Evolutionary conservation across 2,329 filamentous ascomycete genomes (phyloP).

Genomic region (Pyricularia sp.): DNA sequence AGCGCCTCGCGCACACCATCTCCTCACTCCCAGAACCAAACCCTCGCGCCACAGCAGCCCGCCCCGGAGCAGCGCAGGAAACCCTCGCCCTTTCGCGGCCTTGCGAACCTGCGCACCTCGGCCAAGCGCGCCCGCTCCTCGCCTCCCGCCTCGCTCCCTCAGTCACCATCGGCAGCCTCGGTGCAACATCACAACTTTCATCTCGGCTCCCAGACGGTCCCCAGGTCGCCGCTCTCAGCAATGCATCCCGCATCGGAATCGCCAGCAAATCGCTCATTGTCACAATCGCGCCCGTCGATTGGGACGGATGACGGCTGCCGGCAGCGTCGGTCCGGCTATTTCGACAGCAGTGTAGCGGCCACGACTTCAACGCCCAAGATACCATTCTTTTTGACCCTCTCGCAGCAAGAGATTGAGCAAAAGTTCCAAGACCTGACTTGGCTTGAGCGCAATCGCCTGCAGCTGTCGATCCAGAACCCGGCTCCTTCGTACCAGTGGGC

Average conservation of each 20-base stretch:
- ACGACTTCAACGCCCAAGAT: constrained; percentile 15
- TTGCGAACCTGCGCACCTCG: constrained; percentile 14
- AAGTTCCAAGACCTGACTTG: constrained; percentile 41
- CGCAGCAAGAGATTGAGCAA: constrained; percentile 27
- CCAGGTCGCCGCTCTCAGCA: constrained; percentile 7
- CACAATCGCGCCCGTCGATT: not conserved
- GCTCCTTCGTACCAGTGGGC: constrained; percentile 27
- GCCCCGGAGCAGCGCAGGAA: constrained; percentile 8
- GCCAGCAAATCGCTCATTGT: not conserved
- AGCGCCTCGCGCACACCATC: constrained; percentile 9
- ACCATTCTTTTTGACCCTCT: constrained; percentile 7
- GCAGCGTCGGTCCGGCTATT: not conserved
- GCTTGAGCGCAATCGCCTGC: constrained; percentile 36
- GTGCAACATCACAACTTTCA: constrained; percentile 3
- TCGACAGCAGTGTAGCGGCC: not conserved
- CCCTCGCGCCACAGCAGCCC: constrained; percentile 6
- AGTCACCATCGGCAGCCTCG: constrained; percentile 6
- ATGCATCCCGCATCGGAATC: constrained; percentile 8
- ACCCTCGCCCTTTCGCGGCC: constrained; percentile 15
- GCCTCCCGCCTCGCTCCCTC: constrained; percentile 14
- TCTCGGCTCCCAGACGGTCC: not conserved
- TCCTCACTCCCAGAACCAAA: not conserved
- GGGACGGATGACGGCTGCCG: constrained; percentile 5
- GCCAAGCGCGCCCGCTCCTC: constrained; percentile 17
- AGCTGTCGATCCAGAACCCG: constrained; percentile 24